Conservation (phyloP, 2,329 filamentous ascomycete genomes). For the Pseudocercospora fuligena region DNA sequence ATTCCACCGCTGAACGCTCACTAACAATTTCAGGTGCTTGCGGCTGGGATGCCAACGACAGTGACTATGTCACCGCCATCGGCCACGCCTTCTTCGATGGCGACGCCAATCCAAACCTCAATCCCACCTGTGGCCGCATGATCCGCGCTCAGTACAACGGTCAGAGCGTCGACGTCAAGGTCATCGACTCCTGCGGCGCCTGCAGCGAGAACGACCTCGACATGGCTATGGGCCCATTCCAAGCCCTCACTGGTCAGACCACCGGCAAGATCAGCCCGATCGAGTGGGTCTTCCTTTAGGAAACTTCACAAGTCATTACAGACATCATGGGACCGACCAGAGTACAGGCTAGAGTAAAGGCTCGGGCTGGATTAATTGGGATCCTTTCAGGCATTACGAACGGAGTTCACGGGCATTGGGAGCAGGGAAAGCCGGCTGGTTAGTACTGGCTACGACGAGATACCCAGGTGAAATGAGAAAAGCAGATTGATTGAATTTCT, state of each 20-base stretch:
- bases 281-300: background rate
- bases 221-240: slow-evolving; percentile 18
- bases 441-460: slow-evolving; percentile 6
- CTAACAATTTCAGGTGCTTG: slow-evolving; percentile 68
- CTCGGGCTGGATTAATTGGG: background rate
- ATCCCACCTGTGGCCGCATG: slow-evolving; percentile 69
- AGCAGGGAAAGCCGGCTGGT: slow-evolving; percentile 5
- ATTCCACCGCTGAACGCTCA: no score
- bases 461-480: slow-evolving; percentile 7
- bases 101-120: slow-evolving; percentile 60
- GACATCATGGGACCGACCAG: background rate
- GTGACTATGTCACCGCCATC: slow-evolving; percentile 68
- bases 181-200: slow-evolving; percentile 69
- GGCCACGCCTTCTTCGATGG: slow-evolving; percentile 67
- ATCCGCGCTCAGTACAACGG: slow-evolving; percentile 63
- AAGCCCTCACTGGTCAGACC: slow-evolving; percentile 15
- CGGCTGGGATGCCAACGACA: slow-evolving; percentile 59
- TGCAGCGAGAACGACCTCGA: slow-evolving; percentile 53
- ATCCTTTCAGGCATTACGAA: background rate
- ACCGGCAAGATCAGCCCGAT: slow-evolving; percentile 8
- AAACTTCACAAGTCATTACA: background rate
- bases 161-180: slow-evolving; percentile 63
- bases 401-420: slow-evolving; percentile 1
- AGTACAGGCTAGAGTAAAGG: background rate
- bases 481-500: background rate